A percentile compares a stretch with the other conserved stretches of the same genome.
Conservation (phyloP, 257 asterid species). For the Primulina tabacum region DNA sequence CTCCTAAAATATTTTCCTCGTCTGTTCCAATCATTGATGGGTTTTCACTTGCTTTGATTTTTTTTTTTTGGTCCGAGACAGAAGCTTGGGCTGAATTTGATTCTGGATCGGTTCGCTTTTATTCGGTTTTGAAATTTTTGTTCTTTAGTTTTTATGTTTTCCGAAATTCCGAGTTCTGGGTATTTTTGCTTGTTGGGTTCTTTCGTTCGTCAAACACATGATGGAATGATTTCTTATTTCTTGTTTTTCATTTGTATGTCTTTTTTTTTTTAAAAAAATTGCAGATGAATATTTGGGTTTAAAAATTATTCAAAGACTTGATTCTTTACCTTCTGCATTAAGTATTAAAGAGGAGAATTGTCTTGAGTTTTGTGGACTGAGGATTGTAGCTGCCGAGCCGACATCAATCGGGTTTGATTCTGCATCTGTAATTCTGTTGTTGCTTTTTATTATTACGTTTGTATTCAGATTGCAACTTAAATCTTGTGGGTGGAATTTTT, state of each 20-base stretch:
- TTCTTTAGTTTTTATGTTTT: background rate
- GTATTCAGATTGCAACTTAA: constrained; percentile 5
- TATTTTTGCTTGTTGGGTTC: constrained; percentile 1
- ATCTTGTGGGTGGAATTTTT: background rate
- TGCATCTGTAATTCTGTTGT: background rate
- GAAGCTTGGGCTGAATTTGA: constrained; percentile 11
- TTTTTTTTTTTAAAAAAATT: background rate
- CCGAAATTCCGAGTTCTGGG: constrained; percentile 14
- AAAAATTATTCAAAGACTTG: constrained; percentile 22
- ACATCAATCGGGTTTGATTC: constrained; percentile 25
- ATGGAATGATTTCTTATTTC: background rate
- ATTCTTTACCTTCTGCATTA: constrained; percentile 14
- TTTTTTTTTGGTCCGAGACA: background rate
- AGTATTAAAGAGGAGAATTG: constrained; percentile 20
- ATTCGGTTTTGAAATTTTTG: background rate
- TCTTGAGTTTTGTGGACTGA: constrained; percentile 8
- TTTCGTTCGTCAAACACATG: background rate
- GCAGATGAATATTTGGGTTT: constrained; percentile 30
- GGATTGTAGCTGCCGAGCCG: constrained; percentile 20
- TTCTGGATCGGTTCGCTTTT: background rate
- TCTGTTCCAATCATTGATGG: background rate
- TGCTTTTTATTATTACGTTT: background rate
- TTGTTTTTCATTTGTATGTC: constrained; percentile 21
- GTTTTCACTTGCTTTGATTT: background rate
- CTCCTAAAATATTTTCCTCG: constrained; percentile 6